These are phyloP conservation scores for Phlyctochytrium planicorne DNA, from an alignment of 192 early-diverging fungal species.

Conservation along the genomic window DNA sequence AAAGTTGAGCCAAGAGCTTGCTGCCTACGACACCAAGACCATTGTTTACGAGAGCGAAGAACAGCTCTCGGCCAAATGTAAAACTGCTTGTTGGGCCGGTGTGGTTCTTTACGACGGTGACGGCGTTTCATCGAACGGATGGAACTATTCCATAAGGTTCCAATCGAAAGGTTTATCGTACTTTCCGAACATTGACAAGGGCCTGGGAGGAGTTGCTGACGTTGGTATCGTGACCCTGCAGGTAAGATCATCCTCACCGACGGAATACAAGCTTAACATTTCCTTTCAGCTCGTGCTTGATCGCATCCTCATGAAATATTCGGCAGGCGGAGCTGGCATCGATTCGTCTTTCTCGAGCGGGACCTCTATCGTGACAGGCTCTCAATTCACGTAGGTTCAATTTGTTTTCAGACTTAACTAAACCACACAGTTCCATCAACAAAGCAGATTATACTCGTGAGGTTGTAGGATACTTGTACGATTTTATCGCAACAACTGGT, in stretches of 20 bases:
- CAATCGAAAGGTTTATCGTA: neutral
- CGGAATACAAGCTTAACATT: no score
- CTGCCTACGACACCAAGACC: no score
- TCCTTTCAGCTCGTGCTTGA: no score
- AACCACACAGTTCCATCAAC: neutral
- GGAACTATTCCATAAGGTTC: conserved; percentile 1
- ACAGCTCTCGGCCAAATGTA: no score
- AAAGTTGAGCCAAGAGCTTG: no score
- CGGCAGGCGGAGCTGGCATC: neutral
- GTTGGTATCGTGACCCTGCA: neutral
- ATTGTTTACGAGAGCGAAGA: no score
- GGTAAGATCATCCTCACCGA: no score
- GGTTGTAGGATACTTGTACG: neutral
- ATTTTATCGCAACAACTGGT: neutral
- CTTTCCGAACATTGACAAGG: neutral
- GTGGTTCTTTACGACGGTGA: neutral
- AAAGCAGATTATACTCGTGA: neutral
- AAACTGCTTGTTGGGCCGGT: no score
- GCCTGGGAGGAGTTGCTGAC: neutral
- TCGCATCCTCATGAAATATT: neutral
- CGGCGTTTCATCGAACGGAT: neutral
- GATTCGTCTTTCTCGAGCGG: neutral
- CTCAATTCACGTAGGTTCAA: no score
- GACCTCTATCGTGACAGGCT: no score
- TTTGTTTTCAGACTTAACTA: neutral